phyloP scores from a whole-genome alignment of 2,329 filamentous ascomycete genomes.

The Magnaporthiopsis incrustans region DNA sequence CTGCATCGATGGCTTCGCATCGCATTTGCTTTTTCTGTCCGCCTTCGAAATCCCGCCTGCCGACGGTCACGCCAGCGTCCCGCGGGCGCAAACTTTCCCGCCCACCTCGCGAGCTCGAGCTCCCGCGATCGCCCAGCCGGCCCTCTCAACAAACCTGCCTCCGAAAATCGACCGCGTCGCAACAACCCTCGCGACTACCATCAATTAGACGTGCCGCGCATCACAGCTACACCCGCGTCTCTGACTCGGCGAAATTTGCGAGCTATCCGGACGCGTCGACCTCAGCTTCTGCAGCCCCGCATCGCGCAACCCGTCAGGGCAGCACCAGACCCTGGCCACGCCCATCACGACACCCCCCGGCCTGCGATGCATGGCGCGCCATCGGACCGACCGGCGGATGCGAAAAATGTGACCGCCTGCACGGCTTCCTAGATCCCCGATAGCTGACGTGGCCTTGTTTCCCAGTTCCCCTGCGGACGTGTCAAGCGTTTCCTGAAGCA shows the following conservation, averaged over 20 bases:
- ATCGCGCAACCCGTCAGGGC: not conserved
- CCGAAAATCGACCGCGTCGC: not conserved
- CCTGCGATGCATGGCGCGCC: not conserved
- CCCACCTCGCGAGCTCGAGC: not conserved
- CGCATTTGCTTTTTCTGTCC: slow-evolving; percentile 14
- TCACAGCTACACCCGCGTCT: not conserved
- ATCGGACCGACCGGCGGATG: not conserved
- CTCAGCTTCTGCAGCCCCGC: not conserved
- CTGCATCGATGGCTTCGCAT: slow-evolving; percentile 8
- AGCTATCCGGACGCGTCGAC: slow-evolving; percentile 11
- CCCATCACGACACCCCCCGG: not conserved
- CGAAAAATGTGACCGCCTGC: slow-evolving; percentile 5
- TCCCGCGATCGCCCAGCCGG: not conserved
- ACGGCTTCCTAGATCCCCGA: not conserved
- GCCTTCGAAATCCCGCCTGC: not conserved
- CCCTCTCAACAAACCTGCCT: not conserved
- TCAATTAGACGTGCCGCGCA: not conserved
- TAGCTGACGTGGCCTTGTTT: slow-evolving; percentile 5
- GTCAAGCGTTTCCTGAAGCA: slow-evolving; percentile 99
- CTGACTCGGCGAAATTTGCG: not conserved
- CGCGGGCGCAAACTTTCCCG: not conserved
- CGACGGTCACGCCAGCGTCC: not conserved
- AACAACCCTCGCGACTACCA: not conserved
- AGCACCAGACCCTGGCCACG: not conserved
- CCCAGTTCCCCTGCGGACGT: slow-evolving; percentile 95